Base-by-base conservation (phyloP, 2,329 filamentous ascomycete genomes). In the Verticillium isaacii region DNA sequence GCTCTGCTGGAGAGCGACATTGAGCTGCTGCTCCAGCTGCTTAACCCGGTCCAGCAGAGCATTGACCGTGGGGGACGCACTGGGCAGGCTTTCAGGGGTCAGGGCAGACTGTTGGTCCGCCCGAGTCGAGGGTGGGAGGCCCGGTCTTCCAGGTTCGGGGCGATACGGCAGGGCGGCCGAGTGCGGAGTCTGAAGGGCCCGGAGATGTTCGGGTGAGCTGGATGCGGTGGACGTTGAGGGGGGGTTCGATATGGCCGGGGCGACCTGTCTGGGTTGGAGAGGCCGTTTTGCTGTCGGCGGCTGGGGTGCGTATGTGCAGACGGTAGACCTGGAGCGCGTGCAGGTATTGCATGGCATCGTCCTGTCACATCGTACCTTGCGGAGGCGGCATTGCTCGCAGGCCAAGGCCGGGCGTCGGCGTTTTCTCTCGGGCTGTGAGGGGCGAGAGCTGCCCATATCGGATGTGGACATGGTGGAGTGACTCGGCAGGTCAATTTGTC, bases 361-460 rank as follows among this genome's bases (percentile, higher is more conserved):
- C 57, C 84, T 82, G 68, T 89, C 82, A 68, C 86, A 89, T 56
- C 81, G 79, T 62, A 89, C 82, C 71, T 89, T 89, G 50, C 85
- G 83, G 61, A 74, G 80, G 54, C 86, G 78, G 67, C 87, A 89
- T 52, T 85, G 76, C 65, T 79, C 74, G 69, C 85, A 88, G 1
- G 85, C 85, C 36, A 80, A 71, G 3, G 78, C 72, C 37, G 75
- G 77, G 19, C 75, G 71, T 59, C 75, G 72, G 11, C 76, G 70
- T 62, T 77, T 77, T 73, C 76, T 77, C 56, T 71, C 68, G 12
- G 50, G 34, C 32, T n/a, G 12, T 1, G 45, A 60, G 34, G 23
- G 59, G 11, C 37, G 62, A 17, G 54, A 17, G 15, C 62, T 56
- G n/a, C 52, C 59, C 23, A 25, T 54, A 17, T 61, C 62, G 57